These are phyloP conservation scores for Penicillium longicatenatum DNA, from an alignment of 495 filamentous ascomycete genomes.

Conservation along the genomic window DNA sequence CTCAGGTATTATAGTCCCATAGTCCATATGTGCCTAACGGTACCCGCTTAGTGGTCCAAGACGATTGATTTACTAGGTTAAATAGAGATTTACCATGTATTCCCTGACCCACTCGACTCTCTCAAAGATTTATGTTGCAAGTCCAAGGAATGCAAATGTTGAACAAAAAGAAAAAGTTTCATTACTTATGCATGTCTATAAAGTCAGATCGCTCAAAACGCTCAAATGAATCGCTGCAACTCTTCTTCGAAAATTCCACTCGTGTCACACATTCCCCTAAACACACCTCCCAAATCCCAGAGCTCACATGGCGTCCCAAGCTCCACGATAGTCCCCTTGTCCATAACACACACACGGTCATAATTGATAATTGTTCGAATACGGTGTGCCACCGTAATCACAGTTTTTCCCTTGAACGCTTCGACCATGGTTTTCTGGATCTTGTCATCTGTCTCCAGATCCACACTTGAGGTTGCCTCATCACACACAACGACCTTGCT, in stretches of 20 bases:
- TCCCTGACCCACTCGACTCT: neutral
- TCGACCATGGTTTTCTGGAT: conserved; percentile 2
- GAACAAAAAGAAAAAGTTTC: neutral
- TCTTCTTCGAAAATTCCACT: conserved; percentile 1
- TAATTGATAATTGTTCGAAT: conserved; percentile 8
- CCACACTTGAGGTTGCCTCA: conserved; percentile 7
- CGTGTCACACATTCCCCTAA: conserved; percentile 1
- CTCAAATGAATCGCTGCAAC: neutral
- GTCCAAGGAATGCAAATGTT: neutral
- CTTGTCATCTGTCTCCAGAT: neutral
- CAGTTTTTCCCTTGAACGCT: neutral
- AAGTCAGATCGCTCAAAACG: neutral
- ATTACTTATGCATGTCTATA: neutral
- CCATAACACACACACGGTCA: conserved; percentile 7
- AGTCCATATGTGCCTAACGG: too few species aligned
- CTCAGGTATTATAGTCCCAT: too few species aligned
- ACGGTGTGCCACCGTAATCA: conserved; percentile 4
- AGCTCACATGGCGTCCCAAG: conserved; percentile 5
- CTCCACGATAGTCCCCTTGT: neutral
- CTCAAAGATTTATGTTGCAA: neutral
- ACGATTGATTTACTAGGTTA: too few species aligned
- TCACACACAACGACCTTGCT: conserved; percentile 18
- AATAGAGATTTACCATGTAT: too few species aligned
- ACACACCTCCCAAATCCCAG: neutral
- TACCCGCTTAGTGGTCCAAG: too few species aligned